Base-by-base conservation (phyloP, 371 early-diverging fungal species). In the Haplosporangium sp. region DNA sequence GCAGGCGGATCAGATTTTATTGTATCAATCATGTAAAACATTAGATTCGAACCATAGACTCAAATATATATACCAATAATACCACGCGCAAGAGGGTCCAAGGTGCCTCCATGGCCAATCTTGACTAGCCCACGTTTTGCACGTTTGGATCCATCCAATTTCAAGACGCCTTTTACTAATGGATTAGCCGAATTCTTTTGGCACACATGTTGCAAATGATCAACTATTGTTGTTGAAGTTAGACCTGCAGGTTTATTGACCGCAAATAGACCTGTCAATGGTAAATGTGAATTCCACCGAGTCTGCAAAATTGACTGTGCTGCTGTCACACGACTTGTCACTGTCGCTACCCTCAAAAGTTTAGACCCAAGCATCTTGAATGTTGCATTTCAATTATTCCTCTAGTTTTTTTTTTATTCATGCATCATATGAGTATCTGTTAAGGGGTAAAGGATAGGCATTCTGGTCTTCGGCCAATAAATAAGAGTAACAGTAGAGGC, bases 21-120 rank as follows among this genome's bases (percentile, higher is more conserved):
- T 27, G 59, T 39, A 7, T 42, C 5, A 65, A 48, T 5, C 27
- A 27, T 27, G 27, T 27, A 27, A 27, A 27, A 27, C 27, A 27
- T 27, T 27, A 27, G 27, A 27, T 27, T 27, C 27, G 27, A 27
- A 27, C 27, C 27, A 27, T 27, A 27, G 27, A 27, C 27, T 27
- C 27, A 27, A 27, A 27, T 27, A 27, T 27, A 27, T 27, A 45
- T 67, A 84, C 86, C 86, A 13, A 89, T 74, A 19, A 89, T 83
- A 11, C 91, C 91, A 3, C 84, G 71, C 3, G 91, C 91, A 60
- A 90, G 69, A 4, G 91, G 91, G 69, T 91, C 91, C 61, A 91
- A 69, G 0, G 91, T 91, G 34, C 91, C 91, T 1, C 90, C 91
- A 71, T 91, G 91, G 0, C 91, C 91, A 69, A 84, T 65, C 72